These are phyloP conservation scores for Exophiala viscosa DNA, from an alignment of 2,329 filamentous ascomycete species.

Conservation along the genomic window DNA sequence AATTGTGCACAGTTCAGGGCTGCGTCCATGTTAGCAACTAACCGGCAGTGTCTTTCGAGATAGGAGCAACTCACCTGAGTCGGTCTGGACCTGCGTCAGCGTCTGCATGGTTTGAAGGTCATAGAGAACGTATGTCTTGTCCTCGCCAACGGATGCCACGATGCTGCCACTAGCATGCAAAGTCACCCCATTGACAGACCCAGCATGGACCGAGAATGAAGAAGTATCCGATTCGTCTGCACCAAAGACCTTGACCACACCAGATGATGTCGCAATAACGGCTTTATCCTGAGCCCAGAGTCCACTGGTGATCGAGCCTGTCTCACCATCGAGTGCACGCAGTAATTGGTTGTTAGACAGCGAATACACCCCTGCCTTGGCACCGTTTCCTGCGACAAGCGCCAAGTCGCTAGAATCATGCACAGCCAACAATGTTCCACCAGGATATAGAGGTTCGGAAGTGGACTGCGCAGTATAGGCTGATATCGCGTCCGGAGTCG, in stretches of 20 bases:
- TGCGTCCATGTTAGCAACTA: conserved; percentile 34
- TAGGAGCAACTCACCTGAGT: conserved; percentile 62
- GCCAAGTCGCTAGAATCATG: conserved; percentile 62
- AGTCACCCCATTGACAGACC: conserved; percentile 71
- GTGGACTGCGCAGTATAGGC: conserved; percentile 53
- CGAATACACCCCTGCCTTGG: conserved; percentile 73
- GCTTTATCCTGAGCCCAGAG: conserved; percentile 61
- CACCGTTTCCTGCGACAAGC: conserved; percentile 70
- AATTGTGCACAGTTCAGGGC: conserved; percentile 76
- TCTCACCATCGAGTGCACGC: conserved; percentile 44
- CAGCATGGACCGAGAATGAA: conserved; percentile 76
- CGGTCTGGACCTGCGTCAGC: conserved; percentile 74
- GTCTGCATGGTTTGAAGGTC: conserved; percentile 66
- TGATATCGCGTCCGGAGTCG: conserved; percentile 66
- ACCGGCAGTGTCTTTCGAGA: not conserved
- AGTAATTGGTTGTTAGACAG: conserved; percentile 72
- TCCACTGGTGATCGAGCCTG: conserved; percentile 64
- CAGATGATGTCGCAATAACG: conserved; percentile 69
- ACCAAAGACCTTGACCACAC: conserved; percentile 76
- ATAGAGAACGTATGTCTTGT: conserved; percentile 92
- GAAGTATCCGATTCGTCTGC: conserved; percentile 59
- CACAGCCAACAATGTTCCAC: conserved; percentile 55
- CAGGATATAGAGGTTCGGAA: conserved; percentile 59
- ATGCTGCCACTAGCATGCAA: conserved; percentile 80
- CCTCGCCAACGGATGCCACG: conserved; percentile 78